Base-by-base conservation (phyloP, 2,329 filamentous ascomycete species). In the Fusarium equiseti region DNA sequence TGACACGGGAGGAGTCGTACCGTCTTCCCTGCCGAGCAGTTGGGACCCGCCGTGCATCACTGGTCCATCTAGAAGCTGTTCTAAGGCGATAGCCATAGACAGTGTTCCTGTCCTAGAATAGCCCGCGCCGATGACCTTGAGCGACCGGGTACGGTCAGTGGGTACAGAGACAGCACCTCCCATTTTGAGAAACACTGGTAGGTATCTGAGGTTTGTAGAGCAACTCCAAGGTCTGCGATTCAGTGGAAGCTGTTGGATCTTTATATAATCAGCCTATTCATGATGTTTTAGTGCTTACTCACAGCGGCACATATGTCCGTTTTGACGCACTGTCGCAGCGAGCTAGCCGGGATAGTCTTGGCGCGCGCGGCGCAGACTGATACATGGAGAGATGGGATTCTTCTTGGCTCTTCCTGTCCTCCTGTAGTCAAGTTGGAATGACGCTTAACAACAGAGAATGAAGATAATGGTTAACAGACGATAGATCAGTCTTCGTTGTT, bases 331-430 rank as follows among this genome's bases (percentile, higher is more conserved):
- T n/a, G 10, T 38, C 35, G 7, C 2, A n/a, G 35, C 18, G 10
- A 18, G 10, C 18, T 38, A 7, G 35, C 3, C 1, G 11, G 4
- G 18, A 18, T 7, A 7, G 35, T n/a, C 18, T 12, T 38, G 18
- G 35, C 10, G 18, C 11, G 27, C 16, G 18, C 18, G 18, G 35
- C 10, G 35, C 3, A n/a, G 10, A 4, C 35, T 38, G 35, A 12
- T 11, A 2, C 18, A n/a, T 7, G 10, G 18, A 12, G n/a, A 38
- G 3, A 7, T n/a, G 6, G 4, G 10, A 12, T n/a, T 38, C 10
- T 3, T 3, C 3, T 18, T 11, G 18, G 0, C 1, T 38, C 1
- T n/a, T n/a, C 3, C 18, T 12, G 10, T n/a, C 1, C 4, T 38
- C 1, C 6, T 0, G 18, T n/a, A 3, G 3, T 38, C 4, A 2